A percentile compares a stretch with the other conserved stretches of the same genome.
phyloP scores from a whole-genome alignment of 2,329 filamentous ascomycete genomes.

The Annulohypoxylon truncatum region DNA sequence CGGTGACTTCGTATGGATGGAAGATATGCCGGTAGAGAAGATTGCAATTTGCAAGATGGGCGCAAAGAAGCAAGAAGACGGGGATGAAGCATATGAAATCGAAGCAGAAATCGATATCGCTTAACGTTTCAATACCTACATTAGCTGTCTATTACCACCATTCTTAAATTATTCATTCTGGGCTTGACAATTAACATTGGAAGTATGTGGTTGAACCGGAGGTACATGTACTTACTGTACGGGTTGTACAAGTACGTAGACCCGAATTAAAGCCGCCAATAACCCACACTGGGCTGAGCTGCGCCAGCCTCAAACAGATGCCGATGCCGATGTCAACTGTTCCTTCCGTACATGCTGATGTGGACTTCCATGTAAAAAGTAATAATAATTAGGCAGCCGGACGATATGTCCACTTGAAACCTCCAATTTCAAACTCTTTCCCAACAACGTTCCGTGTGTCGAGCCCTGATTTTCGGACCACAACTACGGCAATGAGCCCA shows the following conservation, averaged over 20 bases:
- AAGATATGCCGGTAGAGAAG: conserved; percentile 72
- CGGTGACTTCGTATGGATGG: conserved; percentile 76
- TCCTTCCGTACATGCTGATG: conserved; percentile 21
- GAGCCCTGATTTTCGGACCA: conserved; percentile 28
- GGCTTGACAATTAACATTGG: background rate
- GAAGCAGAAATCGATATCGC: conserved; percentile 59
- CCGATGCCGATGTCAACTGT: background rate
- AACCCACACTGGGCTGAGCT: conserved; percentile 22
- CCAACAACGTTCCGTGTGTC: conserved; percentile 19
- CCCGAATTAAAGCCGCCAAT: conserved; percentile 38
- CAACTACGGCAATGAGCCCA: conserved; percentile 51
- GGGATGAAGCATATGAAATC: conserved; percentile 65
- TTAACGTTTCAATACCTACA: conserved; percentile 21
- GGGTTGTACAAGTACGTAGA: conserved; percentile 14
- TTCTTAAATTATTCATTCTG: background rate
- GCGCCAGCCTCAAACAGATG: conserved; percentile 19
- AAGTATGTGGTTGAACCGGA: conserved; percentile 2
- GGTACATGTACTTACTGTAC: conserved; percentile 6
- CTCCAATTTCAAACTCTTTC: conserved; percentile 17
- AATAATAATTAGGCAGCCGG: conserved; percentile 2
- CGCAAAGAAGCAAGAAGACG: conserved; percentile 72
- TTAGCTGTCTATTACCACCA: background rate
- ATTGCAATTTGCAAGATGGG: conserved; percentile 90
- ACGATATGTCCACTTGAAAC: conserved; percentile 30
- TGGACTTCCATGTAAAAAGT: conserved; percentile 25